Percentiles rank a stretch among this genome's conserved stretches.
These are phyloP conservation scores for Euryodendron excelsum DNA, from an alignment of 148 eudicot species.

Conservation along the genomic window DNA sequence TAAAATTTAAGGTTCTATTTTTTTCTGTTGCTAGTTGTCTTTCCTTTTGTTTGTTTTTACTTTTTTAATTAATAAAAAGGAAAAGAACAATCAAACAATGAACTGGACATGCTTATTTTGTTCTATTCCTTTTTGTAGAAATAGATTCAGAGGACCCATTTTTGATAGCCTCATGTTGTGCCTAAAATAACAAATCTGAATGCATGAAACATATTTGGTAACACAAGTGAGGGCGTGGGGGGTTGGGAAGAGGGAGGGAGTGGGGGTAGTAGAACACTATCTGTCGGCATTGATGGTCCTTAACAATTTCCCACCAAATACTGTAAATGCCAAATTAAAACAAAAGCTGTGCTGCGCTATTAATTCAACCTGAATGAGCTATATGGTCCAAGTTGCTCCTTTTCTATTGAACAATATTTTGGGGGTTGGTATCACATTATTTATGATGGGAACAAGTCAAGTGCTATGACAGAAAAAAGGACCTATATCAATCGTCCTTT, in stretches of 20 bases:
- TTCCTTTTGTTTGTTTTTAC: too few relatives aligned
- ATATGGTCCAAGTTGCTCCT: too few relatives aligned
- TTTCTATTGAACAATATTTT: too few relatives aligned
- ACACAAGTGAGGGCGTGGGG: too few relatives aligned
- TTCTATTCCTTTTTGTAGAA: neutral
- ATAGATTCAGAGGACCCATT: neutral
- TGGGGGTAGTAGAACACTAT: too few relatives aligned
- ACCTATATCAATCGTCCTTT: too few relatives aligned
- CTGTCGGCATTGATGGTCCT: neutral
- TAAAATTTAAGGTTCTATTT: too few relatives aligned
- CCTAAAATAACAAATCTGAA: neutral
- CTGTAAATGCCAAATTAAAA: neutral
- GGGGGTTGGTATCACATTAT: too few relatives aligned
- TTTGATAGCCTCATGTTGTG: neutral
- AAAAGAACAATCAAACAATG: neutral
- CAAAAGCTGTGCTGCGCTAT: neutral
- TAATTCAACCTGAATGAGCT: neutral
- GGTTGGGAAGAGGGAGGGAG: neutral
- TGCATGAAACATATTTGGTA: neutral
- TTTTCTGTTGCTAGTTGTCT: neutral
- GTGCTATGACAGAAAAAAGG: too few relatives aligned
- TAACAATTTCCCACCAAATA: neutral
- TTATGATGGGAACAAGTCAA: too few relatives aligned
- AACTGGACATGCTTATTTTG: neutral
- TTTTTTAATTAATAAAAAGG: too few relatives aligned